Conservation (phyloP, 805 yeast genomes). For the Starmera caribaea region DNA sequence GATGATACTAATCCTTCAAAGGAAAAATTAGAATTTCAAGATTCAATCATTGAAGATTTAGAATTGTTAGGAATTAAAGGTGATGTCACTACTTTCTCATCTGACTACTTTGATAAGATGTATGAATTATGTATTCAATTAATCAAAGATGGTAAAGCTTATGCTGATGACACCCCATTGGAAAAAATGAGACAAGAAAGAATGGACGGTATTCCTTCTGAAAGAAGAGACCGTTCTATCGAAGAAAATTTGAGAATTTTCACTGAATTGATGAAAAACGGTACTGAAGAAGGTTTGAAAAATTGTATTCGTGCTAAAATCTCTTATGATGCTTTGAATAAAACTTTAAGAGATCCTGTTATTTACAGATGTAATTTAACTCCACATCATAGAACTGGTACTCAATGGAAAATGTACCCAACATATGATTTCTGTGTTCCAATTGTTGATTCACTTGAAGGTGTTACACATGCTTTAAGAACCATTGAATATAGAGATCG, state of each 20-base stretch:
- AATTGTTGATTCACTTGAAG: slow-evolving; percentile 89
- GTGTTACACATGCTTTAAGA: slow-evolving; percentile 96
- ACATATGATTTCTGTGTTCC: slow-evolving; percentile 99
- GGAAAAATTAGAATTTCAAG: slow-evolving; percentile 92
- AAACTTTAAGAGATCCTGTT: slow-evolving; percentile 96
- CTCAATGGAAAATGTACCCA: slow-evolving; percentile 93
- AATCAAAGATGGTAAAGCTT: slow-evolving; percentile 94
- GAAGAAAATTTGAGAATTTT: slow-evolving; percentile 87
- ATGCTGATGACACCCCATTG: slow-evolving; percentile 92
- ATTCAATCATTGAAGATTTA: slow-evolving; percentile 89
- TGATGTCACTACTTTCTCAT: slow-evolving; percentile 79
- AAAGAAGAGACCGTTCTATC: slow-evolving; percentile 83
- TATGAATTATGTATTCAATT: slow-evolving; percentile 74
- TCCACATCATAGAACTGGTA: slow-evolving; percentile 96
- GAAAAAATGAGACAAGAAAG: slow-evolving; percentile 98
- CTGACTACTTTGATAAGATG: slow-evolving; percentile 90
- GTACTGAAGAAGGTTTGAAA: slow-evolving; percentile 85
- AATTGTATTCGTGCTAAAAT: slow-evolving; percentile 96
- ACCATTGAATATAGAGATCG: slow-evolving; percentile 98
- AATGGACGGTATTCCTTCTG: slow-evolving; percentile 92
- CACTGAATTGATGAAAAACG: slow-evolving; percentile 86
- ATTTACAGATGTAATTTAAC: slow-evolving; percentile 95
- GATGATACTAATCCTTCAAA: slow-evolving; percentile 98
- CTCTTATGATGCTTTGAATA: slow-evolving; percentile 83
- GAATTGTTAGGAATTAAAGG: slow-evolving; percentile 87